These are phyloP conservation scores for Neonectria hederae DNA, from an alignment of 2,329 filamentous ascomycete species.

Conservation along the genomic window DNA sequence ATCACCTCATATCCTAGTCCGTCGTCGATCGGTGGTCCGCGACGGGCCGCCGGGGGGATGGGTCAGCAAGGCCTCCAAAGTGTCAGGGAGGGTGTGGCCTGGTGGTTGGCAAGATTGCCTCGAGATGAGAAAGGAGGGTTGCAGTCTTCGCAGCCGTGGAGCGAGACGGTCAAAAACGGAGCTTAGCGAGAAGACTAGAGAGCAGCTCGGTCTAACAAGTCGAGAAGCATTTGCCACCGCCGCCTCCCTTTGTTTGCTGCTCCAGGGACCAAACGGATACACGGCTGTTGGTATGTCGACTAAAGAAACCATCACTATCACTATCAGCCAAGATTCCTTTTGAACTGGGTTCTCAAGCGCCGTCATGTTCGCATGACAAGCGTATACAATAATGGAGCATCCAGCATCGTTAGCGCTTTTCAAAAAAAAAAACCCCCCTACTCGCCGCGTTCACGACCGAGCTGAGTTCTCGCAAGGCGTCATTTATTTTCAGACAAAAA, in stretches of 20 bases:
- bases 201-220: background rate
- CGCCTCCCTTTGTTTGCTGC: background rate
- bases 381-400: background rate
- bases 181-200: background rate
- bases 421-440: background rate
- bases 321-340: background rate
- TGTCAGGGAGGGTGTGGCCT: background rate
- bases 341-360: slow-evolving; percentile 3
- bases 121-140: slow-evolving; percentile 1
- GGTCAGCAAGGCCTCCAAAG: background rate
- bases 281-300: background rate
- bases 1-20: slow-evolving; percentile 13
- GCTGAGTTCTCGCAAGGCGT: slow-evolving; percentile 4
- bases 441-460: background rate
- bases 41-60: slow-evolving; percentile 20
- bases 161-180: background rate
- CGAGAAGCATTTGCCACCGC: background rate
- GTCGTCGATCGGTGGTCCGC: slow-evolving; percentile 21
- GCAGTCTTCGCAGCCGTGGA: background rate
- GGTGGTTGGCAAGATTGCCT: background rate
- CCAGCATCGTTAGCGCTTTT: background rate
- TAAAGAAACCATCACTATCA: background rate
- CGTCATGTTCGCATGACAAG: slow-evolving; percentile 4
- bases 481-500: slow-evolving; percentile 16
- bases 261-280: background rate